These are phyloP conservation scores for Kwoniella newhampshirensis DNA, from an alignment of 768 basidiomycete species.

Conservation along the genomic window DNA sequence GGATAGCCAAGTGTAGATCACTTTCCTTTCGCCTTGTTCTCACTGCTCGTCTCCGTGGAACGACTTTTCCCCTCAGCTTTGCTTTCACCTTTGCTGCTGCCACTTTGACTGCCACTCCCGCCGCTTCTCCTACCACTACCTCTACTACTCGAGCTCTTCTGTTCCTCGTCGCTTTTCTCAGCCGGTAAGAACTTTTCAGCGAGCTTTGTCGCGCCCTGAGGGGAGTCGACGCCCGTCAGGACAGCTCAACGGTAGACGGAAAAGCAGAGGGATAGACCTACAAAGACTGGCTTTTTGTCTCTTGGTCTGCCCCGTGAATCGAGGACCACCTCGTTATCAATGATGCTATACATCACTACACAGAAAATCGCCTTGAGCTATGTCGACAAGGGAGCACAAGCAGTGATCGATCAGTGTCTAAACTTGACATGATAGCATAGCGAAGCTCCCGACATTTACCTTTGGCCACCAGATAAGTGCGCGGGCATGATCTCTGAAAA, in stretches of 20 bases:
- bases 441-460: conserved; percentile 12
- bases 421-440: not conserved
- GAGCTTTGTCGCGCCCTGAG: conserved; percentile 31
- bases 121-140: too few relatives aligned
- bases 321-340: conserved; percentile 10
- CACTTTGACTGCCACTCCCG: conserved; percentile 2
- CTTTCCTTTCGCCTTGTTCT: conserved; percentile 21
- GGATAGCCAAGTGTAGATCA: too few relatives aligned
- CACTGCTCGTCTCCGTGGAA: not conserved
- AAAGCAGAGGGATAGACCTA: not conserved
- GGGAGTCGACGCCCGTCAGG: too few relatives aligned
- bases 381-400: not conserved
- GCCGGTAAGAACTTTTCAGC: conserved; percentile 30
- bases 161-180: not conserved
- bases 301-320: conserved; percentile 18
- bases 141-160: not conserved
- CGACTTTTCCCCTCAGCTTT: conserved; percentile 7
- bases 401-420: not conserved
- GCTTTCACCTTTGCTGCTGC: conserved; percentile 6
- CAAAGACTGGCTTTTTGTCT: conserved; percentile 20
- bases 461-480: conserved; percentile 37
- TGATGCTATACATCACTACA: conserved; percentile 23
- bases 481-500: conserved; percentile 30
- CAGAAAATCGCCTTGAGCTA: conserved; percentile 36
- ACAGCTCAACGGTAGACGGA: too few relatives aligned